Percentiles rank a stretch among this genome's conserved stretches.
phyloP scores from a whole-genome alignment of 176 grass and related monocot species.

The Saccharum officinarum region DNA sequence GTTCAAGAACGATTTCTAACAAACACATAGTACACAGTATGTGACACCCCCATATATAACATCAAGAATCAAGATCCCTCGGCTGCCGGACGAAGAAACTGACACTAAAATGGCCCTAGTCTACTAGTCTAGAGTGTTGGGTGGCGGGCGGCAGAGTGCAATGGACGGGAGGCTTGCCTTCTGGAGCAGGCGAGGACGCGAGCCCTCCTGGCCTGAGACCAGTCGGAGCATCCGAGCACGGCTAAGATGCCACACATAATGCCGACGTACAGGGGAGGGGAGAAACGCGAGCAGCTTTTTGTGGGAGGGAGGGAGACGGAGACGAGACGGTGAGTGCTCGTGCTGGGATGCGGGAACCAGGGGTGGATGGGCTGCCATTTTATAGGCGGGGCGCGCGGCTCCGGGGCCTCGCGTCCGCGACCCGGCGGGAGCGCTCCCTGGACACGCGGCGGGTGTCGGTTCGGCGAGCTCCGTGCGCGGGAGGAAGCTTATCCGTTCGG shows the following conservation, averaged over 20 bases:
- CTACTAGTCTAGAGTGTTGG: neutral
- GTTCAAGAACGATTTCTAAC: neutral
- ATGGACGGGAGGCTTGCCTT: conserved; percentile 47
- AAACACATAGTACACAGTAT: too few species aligned
- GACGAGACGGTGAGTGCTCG: neutral
- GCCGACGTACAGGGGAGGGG: neutral
- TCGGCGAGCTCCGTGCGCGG: conserved; percentile 34
- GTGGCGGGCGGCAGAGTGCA: neutral
- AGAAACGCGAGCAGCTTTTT: neutral
- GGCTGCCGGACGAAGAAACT: neutral
- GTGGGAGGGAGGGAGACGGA: neutral
- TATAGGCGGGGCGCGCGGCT: conserved; percentile 62
- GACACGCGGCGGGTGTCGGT: conserved; percentile 38
- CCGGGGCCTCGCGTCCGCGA: conserved; percentile 67
- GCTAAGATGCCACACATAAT: conserved; percentile 86
- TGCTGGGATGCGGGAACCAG: conserved; percentile 16
- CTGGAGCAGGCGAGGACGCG: conserved; percentile 88
- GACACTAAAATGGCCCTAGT: neutral
- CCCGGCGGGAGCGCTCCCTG: neutral
- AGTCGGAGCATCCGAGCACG: conserved; percentile 72
- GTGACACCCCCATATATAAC: too few species aligned
- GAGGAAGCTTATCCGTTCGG: conserved; percentile 29
- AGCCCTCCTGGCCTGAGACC: conserved; percentile 71
- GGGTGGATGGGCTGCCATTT: neutral
- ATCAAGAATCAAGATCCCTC: neutral